Percentiles rank a stretch among this genome's conserved stretches.
phyloP scores from a whole-genome alignment of 1,284 basidiomycete genomes.

The Apiotrichum siamense region DNA sequence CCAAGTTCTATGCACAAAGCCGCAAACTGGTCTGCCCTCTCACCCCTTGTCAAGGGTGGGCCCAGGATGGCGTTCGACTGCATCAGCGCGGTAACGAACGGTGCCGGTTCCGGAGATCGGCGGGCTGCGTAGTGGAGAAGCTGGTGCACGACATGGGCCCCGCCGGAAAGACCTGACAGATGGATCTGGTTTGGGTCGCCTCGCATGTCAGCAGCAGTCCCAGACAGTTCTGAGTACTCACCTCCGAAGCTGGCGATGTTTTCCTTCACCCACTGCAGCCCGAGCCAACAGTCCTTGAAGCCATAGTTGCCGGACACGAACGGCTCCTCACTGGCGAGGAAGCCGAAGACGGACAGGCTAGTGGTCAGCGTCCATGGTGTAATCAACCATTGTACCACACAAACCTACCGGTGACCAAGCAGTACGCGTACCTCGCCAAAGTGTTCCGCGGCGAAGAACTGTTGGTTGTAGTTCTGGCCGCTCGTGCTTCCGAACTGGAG shows the following conservation, averaged over 20 bases:
- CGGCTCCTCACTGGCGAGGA: constrained; percentile 58
- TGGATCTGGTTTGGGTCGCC: constrained; percentile 53
- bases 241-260: constrained; percentile 60
- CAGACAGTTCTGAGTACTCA: constrained; percentile 35
- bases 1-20: constrained; percentile 56
- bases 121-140: constrained; percentile 55
- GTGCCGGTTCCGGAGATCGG: constrained; percentile 45
- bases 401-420: constrained; percentile 21
- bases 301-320: constrained; percentile 62
- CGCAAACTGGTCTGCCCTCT: constrained; percentile 58
- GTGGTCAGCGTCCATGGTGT: background rate
- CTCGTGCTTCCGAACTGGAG: constrained; percentile 68
- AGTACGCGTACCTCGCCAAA: constrained; percentile 61
- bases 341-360: constrained; percentile 62
- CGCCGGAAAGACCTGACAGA: constrained; percentile 63
- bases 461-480: constrained; percentile 52
- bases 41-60: constrained; percentile 49
- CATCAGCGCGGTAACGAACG: constrained; percentile 60
- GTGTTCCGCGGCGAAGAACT: constrained; percentile 61
- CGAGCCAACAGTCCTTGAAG: constrained; percentile 70
- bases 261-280: constrained; percentile 56
- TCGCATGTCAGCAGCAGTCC: background rate
- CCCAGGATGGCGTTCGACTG: constrained; percentile 67
- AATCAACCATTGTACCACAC: background rate
- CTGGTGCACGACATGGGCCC: constrained; percentile 69